These are phyloP conservation scores for Mycosphaerella sp. DNA, from an alignment of 2,329 filamentous ascomycete species.

Conservation along the genomic window DNA sequence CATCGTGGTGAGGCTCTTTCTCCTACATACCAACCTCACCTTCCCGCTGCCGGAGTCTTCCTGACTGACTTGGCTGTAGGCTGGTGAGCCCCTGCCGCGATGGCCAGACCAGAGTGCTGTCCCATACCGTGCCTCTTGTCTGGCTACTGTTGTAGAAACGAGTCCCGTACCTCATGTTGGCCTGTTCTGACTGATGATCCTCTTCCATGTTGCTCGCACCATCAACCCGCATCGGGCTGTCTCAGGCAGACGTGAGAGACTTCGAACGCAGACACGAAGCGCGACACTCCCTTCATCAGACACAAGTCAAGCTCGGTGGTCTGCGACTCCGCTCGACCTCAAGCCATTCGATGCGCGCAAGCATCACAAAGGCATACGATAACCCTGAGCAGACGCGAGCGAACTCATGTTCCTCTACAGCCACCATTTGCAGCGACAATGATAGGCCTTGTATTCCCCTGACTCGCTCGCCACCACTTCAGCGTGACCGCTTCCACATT, in stretches of 20 bases:
- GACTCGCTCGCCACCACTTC: not conserved
- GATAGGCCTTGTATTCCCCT: not conserved
- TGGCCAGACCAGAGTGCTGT: not conserved
- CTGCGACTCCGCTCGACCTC: conserved; percentile 23
- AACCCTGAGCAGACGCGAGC: conserved; percentile 19
- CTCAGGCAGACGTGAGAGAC: conserved; percentile 26
- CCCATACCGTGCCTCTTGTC: not conserved
- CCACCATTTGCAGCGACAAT: conserved; percentile 10
- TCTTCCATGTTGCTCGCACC: conserved; percentile 32
- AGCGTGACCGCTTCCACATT: not conserved
- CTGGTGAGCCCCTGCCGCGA: not conserved
- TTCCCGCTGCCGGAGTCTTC: too few relatives aligned
- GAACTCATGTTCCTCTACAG: conserved; percentile 18
- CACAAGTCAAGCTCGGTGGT: conserved; percentile 5
- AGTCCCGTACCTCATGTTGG: too few relatives aligned
- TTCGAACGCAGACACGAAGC: conserved; percentile 22
- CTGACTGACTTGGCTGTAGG: not conserved
- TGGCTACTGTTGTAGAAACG: not conserved
- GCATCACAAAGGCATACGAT: conserved; percentile 20
- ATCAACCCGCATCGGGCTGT: conserved; percentile 28
- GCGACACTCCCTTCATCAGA: conserved; percentile 14
- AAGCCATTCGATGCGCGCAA: conserved; percentile 10
- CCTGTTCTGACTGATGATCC: not conserved
- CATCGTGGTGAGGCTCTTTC: too few relatives aligned
- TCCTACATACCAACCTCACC: too few relatives aligned